Evolutionary conservation across 345 rosid species (phyloP), one percentile per base, ranked within the genome.

Genomic region (Hibiscus mutabilis): DNA sequence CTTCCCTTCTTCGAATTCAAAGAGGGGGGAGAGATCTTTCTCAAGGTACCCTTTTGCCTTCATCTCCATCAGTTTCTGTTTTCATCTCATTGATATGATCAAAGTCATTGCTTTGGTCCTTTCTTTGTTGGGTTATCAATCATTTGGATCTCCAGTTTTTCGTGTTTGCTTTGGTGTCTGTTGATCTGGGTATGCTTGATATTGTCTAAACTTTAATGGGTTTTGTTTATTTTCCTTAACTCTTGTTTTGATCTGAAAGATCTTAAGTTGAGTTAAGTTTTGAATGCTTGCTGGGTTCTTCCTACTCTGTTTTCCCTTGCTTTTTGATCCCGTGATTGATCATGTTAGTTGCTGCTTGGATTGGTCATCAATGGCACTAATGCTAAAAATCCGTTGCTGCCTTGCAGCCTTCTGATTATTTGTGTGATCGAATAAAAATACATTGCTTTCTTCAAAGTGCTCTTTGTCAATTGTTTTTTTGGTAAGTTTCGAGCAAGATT

Each of bases 191-290:
- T 73, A 0, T 73, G 75, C 68, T 4, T 71, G 66, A 64, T 80
- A 57, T 68, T 68, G 13, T 72, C 7, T 27, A 53, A 12, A 19
- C 72, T 49, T 58, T 65, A n/a, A 15, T 74, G 70, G 68, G 69
- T 69, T 77, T 52, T 67, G 7, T 18, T 69, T 72, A 35, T 44
- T 74, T 52, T 37, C 2, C 47, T 66, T 70, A 58, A 68, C 71
- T 76, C 44, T 31, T 69, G 74, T 52, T 79, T 78, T 75, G 84
- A 80, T 84, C 83, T 77, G 16, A 27, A 25, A 47, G 40, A 67
- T 67, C 58, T 27, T 47, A 66, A 21, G 22, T 47, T 67, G 70
- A 49, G 25, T 37, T 12, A 25, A 67, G 15, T n/a, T 47, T 49
- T 25, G 57, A 47, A 47, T 25, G 70, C 14, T 47, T 25, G 57